phyloP scores from a whole-genome alignment of 2,329 filamentous ascomycete genomes.

The Arachnomyces sp. region DNA sequence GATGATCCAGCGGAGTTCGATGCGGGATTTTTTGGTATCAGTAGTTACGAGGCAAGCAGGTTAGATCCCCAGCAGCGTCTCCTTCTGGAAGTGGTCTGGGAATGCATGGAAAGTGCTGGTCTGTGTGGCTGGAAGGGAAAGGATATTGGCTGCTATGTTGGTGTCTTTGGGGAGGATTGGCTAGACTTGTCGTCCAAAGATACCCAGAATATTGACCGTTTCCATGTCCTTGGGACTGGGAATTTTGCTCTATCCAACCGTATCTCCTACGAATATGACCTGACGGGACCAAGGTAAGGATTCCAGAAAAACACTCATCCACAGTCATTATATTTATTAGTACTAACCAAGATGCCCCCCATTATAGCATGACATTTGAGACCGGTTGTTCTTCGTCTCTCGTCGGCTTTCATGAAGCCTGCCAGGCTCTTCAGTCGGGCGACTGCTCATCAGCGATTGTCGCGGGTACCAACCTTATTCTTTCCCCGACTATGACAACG shows the following conservation, averaged over 20 bases:
- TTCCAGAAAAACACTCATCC: no score
- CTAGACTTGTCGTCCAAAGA: constrained; percentile 10
- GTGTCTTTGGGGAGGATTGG: constrained; percentile 21
- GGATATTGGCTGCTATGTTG: constrained; percentile 25
- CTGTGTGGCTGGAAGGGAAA: constrained; percentile 21
- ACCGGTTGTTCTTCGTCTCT: constrained; percentile 21
- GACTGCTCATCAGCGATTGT: not conserved
- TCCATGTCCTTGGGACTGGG: constrained; percentile 3
- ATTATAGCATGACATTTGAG: constrained; percentile 14
- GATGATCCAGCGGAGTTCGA: constrained; percentile 24
- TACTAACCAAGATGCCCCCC: not conserved
- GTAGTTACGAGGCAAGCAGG: constrained; percentile 17
- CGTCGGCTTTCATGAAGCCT: constrained; percentile 22
- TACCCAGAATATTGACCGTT: constrained; percentile 2
- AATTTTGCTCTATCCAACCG: constrained; percentile 12
- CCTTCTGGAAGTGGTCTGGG: constrained; percentile 27
- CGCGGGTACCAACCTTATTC: not conserved
- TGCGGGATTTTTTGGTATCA: constrained; percentile 25
- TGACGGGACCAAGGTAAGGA: constrained; percentile 14
- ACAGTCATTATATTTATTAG: not conserved
- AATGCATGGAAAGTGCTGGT: constrained; percentile 27
- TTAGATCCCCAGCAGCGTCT: constrained; percentile 28
- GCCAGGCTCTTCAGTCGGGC: constrained; percentile 8
- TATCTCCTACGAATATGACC: constrained; percentile 18
- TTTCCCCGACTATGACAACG: not conserved